Evolutionary conservation across 202 grass and related monocot genomes (phyloP).

Genomic region (Carex sylvatica): DNA sequence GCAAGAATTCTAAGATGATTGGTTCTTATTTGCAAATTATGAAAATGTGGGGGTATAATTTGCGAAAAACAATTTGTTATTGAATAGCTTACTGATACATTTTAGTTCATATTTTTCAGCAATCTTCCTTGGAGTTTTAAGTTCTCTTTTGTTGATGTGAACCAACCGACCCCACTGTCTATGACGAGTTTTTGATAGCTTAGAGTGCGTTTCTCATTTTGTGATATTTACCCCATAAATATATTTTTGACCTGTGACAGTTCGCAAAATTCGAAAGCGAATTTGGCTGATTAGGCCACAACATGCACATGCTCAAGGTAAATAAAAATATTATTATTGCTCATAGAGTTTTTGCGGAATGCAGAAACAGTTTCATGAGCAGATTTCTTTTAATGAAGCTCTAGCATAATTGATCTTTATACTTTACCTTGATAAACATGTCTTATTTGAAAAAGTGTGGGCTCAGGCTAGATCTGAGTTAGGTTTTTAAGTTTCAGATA

Average conservation of each 20-base stretch:
- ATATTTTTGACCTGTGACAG: not conserved
- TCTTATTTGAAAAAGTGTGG: too few relatives aligned
- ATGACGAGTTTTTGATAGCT: conserved; percentile 10
- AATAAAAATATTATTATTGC: not conserved
- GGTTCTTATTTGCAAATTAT: not conserved
- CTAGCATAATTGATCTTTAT: too few relatives aligned
- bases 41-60: not conserved
- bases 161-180: not conserved
- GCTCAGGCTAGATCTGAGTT: too few relatives aligned
- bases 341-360: not conserved
- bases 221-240: not conserved
- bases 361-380: not conserved
- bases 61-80: not conserved
- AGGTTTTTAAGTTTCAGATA: too few relatives aligned
- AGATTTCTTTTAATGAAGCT: not conserved
- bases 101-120: conserved; percentile 7
- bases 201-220: not conserved
- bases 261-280: not conserved
- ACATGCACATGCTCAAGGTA: not conserved
- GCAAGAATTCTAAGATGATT: not conserved
- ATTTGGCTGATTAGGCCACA: not conserved
- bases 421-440: too few relatives aligned
- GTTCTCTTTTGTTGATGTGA: not conserved
- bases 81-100: not conserved
- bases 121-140: not conserved